Conservation (phyloP, 2,329 filamentous ascomycete genomes). For the Diaporthe sp. region DNA sequence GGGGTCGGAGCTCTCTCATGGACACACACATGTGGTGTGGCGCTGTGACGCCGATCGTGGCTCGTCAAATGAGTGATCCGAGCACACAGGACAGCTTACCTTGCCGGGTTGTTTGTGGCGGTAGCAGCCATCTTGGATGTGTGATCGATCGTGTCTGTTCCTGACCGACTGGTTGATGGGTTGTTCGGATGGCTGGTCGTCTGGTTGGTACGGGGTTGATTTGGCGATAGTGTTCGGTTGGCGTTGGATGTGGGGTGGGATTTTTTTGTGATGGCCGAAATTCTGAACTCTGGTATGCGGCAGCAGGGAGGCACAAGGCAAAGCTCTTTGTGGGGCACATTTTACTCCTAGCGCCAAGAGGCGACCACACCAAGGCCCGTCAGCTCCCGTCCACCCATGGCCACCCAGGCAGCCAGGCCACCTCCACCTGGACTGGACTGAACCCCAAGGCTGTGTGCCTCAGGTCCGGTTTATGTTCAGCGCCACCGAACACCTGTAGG, state of each 20-base stretch:
- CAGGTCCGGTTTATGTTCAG: background rate
- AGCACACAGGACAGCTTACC: slow-evolving; percentile 15
- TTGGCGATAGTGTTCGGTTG: slow-evolving; percentile 27
- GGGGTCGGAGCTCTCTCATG: background rate
- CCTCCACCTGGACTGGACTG: background rate
- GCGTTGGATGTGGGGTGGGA: slow-evolving; percentile 34
- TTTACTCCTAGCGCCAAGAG: slow-evolving; percentile 15
- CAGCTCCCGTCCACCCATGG: background rate
- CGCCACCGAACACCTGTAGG: too few relatives aligned
- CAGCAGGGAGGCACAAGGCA: slow-evolving; percentile 23
- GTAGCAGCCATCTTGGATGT: slow-evolving; percentile 23
- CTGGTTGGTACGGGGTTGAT: slow-evolving; percentile 1
- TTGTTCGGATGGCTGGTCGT: background rate
- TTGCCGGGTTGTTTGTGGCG: slow-evolving; percentile 36
- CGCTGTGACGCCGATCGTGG: background rate
- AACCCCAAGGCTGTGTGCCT: too few relatives aligned
- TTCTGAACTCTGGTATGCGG: slow-evolving; percentile 24
- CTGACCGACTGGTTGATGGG: background rate
- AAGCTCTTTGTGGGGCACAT: slow-evolving; percentile 35
- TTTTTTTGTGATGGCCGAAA: slow-evolving; percentile 39
- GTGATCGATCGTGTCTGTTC: background rate
- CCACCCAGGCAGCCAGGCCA: slow-evolving; percentile 11
- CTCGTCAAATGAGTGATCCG: background rate
- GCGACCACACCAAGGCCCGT: background rate
- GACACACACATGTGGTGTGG: background rate